phyloP scores from a whole-genome alignment of 1,284 basidiomycete species.

The Sutorius eximius region DNA sequence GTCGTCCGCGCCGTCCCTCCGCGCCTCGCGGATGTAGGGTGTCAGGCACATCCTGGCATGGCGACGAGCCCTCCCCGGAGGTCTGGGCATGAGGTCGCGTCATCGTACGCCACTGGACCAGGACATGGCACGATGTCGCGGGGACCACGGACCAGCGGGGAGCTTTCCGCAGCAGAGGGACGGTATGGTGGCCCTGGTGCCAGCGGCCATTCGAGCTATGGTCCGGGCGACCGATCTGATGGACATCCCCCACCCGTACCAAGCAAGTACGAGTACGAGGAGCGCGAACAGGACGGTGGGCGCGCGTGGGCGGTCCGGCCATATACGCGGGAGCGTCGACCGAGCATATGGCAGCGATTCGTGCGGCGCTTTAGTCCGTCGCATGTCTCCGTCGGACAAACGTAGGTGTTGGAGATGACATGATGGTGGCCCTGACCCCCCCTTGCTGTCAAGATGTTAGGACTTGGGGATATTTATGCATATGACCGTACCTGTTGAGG shows the following conservation, averaged over 20 bases:
- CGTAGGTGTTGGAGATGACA: conserved; percentile 5
- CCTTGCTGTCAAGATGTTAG: neutral
- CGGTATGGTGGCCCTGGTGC: conserved; percentile 2
- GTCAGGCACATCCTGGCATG: conserved; percentile 23
- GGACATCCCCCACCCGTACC: neutral
- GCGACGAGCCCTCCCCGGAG: conserved; percentile 21
- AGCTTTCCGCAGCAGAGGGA: conserved; percentile 10
- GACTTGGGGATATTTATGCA: neutral
- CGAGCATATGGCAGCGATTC: conserved; percentile 27
- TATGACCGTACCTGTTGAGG: neutral
- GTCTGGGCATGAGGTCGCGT: conserved; percentile 14
- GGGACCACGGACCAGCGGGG: conserved; percentile 12
- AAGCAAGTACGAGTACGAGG: conserved; percentile 15
- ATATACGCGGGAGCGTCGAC: conserved; percentile 18
- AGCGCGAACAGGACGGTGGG: neutral
- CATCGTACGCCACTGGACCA: conserved; percentile 4
- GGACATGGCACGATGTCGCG: conserved; percentile 5
- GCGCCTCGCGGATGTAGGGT: conserved; percentile 27
- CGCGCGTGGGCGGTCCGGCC: conserved; percentile 1
- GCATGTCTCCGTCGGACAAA: conserved; percentile 22
- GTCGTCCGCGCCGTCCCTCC: conserved; percentile 4
- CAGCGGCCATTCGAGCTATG: neutral
- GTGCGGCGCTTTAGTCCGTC: conserved; percentile 28
- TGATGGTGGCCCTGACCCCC: neutral
- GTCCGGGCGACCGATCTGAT: conserved; percentile 12